Evolutionary conservation across 1,139 yeast genomes (phyloP).

Genomic region (Williopsis jadinii): DNA sequence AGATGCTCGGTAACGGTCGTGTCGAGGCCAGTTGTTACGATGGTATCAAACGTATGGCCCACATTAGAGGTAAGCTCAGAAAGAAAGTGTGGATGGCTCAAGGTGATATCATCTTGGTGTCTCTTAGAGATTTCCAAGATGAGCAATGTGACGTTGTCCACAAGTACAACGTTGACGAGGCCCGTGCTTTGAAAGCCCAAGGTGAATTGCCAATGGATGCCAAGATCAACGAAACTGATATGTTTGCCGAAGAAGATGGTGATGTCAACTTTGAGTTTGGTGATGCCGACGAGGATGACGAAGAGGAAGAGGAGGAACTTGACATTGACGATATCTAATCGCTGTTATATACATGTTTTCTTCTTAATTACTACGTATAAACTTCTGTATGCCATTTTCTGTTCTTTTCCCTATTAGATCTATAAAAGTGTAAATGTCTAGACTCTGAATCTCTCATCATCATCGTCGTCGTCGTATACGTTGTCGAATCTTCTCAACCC

Average conservation of each 20-base stretch:
- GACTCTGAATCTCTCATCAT: slow-evolving; percentile 21
- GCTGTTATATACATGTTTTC: background rate
- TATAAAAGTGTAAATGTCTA: background rate
- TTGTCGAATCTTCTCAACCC: slow-evolving; percentile 60
- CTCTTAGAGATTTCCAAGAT: slow-evolving; percentile 97
- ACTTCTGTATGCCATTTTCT: slow-evolving; percentile 2
- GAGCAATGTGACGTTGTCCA: slow-evolving; percentile 97
- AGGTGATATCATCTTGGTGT: slow-evolving; percentile 94
- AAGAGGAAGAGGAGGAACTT: slow-evolving; percentile 65
- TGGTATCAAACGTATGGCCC: slow-evolving; percentile 90
- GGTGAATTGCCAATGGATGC: slow-evolving; percentile 98
- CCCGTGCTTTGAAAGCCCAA: slow-evolving; percentile 88
- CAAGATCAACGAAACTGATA: slow-evolving; percentile 95
- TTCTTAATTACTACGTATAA: slow-evolving; percentile 1
- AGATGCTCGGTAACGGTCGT: slow-evolving; percentile 98
- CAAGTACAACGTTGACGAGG: slow-evolving; percentile 96
- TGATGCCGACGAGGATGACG: slow-evolving; percentile 79
- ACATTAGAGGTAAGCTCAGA: slow-evolving; percentile 97
- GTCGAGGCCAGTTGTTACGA: slow-evolving; percentile 94
- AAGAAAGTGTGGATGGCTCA: slow-evolving; percentile 99
- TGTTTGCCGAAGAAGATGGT: slow-evolving; percentile 93
- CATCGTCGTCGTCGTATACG: slow-evolving; percentile 37
- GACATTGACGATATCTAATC: slow-evolving; percentile 66
- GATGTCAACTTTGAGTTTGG: slow-evolving; percentile 99
- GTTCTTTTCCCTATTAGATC: slow-evolving; percentile 3